A percentile compares a stretch with the other conserved stretches of the same genome.
Conservation (phyloP, 2,329 filamentous ascomycete species). For the Colletotrichum falcatum region DNA sequence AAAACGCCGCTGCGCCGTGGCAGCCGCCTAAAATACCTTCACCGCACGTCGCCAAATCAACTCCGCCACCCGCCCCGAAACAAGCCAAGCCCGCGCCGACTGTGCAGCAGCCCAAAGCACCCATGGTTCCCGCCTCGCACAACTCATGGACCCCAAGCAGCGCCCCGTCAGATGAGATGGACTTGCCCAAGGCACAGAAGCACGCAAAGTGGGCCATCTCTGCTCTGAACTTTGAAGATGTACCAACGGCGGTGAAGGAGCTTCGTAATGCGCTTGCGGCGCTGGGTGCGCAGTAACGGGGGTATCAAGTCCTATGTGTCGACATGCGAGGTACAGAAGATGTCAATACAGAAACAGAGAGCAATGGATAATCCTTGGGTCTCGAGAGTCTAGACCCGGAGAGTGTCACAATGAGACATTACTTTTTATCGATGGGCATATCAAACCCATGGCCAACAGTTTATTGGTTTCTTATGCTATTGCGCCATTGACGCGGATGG, state of each 20-base stretch:
- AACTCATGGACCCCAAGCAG: constrained; percentile 41
- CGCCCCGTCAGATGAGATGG: constrained; percentile 50
- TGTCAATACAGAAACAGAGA: not conserved
- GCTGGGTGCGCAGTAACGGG: constrained; percentile 68
- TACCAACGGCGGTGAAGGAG: constrained; percentile 88
- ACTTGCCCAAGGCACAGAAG: constrained; percentile 88
- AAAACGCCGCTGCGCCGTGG: constrained; percentile 23
- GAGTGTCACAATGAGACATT: not conserved
- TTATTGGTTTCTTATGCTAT: constrained; percentile 37
- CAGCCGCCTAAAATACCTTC: constrained; percentile 29
- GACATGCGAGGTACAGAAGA: not conserved
- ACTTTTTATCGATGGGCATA: not conserved
- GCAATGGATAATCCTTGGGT: not conserved
- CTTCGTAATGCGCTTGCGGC: constrained; percentile 78
- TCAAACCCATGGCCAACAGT: not conserved
- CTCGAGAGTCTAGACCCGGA: not conserved
- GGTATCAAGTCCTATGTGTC: not conserved
- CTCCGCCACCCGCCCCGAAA: constrained; percentile 41
- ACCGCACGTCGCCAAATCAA: constrained; percentile 7
- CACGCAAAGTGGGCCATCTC: constrained; percentile 98
- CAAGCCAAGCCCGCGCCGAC: constrained; percentile 43
- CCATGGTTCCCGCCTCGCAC: constrained; percentile 18
- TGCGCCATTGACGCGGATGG: constrained; percentile 54
- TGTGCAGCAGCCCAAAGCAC: constrained; percentile 26
- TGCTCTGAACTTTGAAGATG: constrained; percentile 95